Evolutionary conservation across 441 rosid genomes (phyloP).

Genomic region (Gossypium lobatum): DNA sequence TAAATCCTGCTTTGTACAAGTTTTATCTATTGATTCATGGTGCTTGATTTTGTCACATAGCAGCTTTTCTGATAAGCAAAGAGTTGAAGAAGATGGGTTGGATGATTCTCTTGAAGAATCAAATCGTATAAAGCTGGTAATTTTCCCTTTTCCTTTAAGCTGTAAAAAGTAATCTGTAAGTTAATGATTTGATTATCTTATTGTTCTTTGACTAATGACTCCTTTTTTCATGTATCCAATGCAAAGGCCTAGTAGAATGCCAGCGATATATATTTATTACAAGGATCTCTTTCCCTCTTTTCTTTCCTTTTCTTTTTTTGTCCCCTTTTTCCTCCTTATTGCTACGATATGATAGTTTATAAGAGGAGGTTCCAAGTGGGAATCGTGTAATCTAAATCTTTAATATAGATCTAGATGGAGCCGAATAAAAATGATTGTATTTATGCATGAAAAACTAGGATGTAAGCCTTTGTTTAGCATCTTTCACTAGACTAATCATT

Average conservation of each 20-base stretch:
- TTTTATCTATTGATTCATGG: conserved; percentile 20
- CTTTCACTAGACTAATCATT: conserved; percentile 1
- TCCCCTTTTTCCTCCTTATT: not conserved
- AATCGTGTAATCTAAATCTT: conserved; percentile 8
- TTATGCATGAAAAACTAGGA: not conserved
- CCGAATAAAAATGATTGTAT: not conserved
- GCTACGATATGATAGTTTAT: not conserved
- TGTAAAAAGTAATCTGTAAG: not conserved
- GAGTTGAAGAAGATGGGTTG: conserved; percentile 37
- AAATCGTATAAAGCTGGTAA: conserved; percentile 55
- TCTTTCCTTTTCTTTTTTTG: not conserved
- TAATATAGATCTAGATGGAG: conserved; percentile 16
- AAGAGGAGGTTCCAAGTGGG: not conserved
- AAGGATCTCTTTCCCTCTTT: conserved; percentile 23
- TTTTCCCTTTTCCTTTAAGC: conserved; percentile 16
- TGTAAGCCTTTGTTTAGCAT: conserved; percentile 1
- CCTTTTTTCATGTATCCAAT: conserved; percentile 21
- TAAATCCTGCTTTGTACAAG: conserved; percentile 18
- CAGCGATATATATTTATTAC: conserved; percentile 4
- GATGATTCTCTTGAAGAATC: conserved; percentile 42
- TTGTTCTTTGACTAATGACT: conserved; percentile 27
- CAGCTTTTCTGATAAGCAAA: conserved; percentile 72
- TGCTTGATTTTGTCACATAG: conserved; percentile 26
- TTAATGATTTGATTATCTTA: conserved; percentile 29
- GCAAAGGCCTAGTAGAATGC: conserved; percentile 14